phyloP scores from a whole-genome alignment of 371 early-diverging fungal genomes.

The Paraphysoderma sedebokerense region DNA sequence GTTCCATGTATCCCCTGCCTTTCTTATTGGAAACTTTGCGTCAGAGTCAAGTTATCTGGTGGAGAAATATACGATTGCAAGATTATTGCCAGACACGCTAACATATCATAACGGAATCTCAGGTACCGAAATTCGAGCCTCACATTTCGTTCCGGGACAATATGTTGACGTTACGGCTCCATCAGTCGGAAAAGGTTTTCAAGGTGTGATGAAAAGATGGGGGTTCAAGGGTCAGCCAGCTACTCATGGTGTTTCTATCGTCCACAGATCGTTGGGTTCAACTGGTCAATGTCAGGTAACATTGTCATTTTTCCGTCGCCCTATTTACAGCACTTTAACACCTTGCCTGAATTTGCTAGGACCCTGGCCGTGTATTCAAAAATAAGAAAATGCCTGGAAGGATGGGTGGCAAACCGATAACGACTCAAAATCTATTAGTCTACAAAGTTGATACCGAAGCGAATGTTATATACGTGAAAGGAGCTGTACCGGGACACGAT shows the following conservation, averaged over 20 bases:
- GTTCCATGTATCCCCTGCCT: background rate
- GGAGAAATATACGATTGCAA: too few species aligned
- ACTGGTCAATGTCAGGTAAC: conserved; percentile 74
- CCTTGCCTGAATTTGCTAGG: conserved; percentile 14
- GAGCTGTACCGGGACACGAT: conserved; percentile 77
- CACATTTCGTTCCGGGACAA: conserved; percentile 88
- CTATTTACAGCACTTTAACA: too few species aligned
- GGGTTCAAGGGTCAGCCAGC: conserved; percentile 84
- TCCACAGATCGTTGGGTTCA: conserved; percentile 85
- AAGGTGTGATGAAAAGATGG: conserved; percentile 94
- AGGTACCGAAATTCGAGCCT: conserved; percentile 52
- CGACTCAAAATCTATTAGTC: conserved; percentile 64
- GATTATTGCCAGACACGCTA: background rate
- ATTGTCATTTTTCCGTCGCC: background rate
- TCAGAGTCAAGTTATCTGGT: too few species aligned
- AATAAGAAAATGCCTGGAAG: conserved; percentile 97
- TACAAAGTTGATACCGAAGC: conserved; percentile 73
- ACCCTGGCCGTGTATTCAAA: conserved; percentile 81
- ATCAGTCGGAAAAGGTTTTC: conserved; percentile 89
- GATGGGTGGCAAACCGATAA: conserved; percentile 72
- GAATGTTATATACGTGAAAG: conserved; percentile 79
- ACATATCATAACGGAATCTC: background rate
- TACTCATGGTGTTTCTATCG: conserved; percentile 81
- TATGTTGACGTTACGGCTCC: conserved; percentile 77
- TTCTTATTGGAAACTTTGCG: background rate